These are phyloP conservation scores for Hypoxylon sp. DNA, from an alignment of 2,329 filamentous ascomycete genomes.

Conservation along the genomic window DNA sequence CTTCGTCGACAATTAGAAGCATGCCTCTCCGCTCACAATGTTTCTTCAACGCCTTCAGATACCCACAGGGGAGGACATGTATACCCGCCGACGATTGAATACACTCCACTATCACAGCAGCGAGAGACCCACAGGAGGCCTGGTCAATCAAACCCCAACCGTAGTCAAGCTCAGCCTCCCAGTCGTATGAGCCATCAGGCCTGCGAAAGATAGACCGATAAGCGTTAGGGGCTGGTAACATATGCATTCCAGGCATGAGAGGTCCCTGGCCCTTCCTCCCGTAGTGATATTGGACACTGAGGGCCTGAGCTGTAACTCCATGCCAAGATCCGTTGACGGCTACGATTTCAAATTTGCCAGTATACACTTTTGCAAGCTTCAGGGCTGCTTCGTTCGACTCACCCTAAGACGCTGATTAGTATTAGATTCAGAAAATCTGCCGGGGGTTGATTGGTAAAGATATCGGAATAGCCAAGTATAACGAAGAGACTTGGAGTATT, in stretches of 20 bases:
- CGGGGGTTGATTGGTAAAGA: background rate
- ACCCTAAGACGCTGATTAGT: constrained; percentile 12
- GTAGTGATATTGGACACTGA: constrained; percentile 69
- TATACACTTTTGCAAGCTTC: constrained; percentile 74
- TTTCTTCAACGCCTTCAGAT: constrained; percentile 68
- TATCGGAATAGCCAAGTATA: background rate
- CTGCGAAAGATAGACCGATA: constrained; percentile 74
- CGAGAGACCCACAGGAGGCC: constrained; percentile 72
- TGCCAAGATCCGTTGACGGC: constrained; percentile 72
- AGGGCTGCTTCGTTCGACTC: constrained; percentile 75
- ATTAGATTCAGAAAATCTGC: background rate
- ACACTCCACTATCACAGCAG: constrained; percentile 74
- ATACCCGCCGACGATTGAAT: constrained; percentile 73
- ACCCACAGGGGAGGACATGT: constrained; percentile 70
- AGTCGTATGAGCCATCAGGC: constrained; percentile 73
- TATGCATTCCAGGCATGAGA: constrained; percentile 69
- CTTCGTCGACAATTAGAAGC: constrained; percentile 74
- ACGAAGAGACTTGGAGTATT: background rate
- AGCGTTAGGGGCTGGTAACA: constrained; percentile 71
- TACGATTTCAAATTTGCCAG: constrained; percentile 76
- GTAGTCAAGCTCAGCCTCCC: constrained; percentile 74
- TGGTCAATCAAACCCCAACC: constrained; percentile 73
- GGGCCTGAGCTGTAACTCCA: constrained; percentile 70
- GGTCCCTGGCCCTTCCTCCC: constrained; percentile 66
- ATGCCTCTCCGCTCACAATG: constrained; percentile 70